Percentiles rank a stretch among this genome's conserved stretches.
These are phyloP conservation scores for Penium margaritaceum DNA, from an alignment of 139 green algal genomes.

Conservation along the genomic window DNA sequence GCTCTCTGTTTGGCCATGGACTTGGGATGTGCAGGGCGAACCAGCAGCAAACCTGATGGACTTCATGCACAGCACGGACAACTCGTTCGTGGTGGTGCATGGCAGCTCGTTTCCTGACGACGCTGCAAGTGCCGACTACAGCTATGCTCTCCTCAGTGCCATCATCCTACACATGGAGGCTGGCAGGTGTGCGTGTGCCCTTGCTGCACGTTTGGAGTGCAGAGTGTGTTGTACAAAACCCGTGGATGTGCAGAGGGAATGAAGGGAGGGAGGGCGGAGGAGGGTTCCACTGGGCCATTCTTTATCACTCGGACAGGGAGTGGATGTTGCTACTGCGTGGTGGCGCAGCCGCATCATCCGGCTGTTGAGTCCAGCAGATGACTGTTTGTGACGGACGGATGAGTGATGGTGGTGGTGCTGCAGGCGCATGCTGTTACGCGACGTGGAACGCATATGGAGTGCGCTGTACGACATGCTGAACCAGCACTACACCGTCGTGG, in stretches of 20 bases:
- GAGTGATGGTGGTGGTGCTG: not conserved
- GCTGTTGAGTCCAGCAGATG: not conserved
- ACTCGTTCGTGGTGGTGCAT: not conserved
- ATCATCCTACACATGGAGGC: conserved; percentile 48
- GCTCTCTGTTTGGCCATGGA: no score
- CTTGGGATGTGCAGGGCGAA: no score
- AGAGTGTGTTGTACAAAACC: no score
- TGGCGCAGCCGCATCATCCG: not conserved
- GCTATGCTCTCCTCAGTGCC: conserved; percentile 19
- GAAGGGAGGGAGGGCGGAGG: no score
- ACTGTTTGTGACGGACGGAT: not conserved
- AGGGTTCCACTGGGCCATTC: no score
- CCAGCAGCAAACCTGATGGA: conserved; percentile 1
- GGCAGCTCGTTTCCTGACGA: conserved; percentile 23
- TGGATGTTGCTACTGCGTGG: not conserved
- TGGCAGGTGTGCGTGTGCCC: no score
- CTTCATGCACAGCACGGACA: not conserved
- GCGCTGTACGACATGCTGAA: conserved; percentile 50
- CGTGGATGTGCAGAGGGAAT: no score
- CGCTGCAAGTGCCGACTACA: conserved; percentile 29
- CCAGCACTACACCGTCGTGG: conserved; percentile 44
- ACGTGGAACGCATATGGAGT: conserved; percentile 32
- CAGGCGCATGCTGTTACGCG: conserved; percentile 20
- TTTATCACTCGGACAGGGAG: no score
- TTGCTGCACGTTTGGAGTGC: no score